Conservation (phyloP, 2,329 filamentous ascomycete species). For the Xylaria hypoxylon region DNA sequence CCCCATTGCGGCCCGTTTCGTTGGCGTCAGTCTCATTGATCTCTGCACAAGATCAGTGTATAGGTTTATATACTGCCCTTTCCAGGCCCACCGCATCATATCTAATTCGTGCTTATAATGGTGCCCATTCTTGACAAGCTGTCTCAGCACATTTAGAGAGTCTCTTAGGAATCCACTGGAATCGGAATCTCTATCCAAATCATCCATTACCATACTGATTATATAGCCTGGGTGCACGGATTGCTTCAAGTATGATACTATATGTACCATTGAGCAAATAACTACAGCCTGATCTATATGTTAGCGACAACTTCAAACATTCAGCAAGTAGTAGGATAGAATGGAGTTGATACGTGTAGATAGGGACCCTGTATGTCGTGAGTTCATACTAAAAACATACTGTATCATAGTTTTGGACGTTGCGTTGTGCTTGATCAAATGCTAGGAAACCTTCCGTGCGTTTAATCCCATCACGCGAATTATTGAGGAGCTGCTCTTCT, state of each 20-base stretch:
- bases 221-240: neutral
- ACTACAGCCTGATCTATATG: neutral
- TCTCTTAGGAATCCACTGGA: neutral
- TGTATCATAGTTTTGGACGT: neutral
- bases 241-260: neutral
- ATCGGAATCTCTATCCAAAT: neutral
- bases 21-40: too few species aligned
- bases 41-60: neutral
- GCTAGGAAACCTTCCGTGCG: neutral
- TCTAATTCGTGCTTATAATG: neutral
- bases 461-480: neutral
- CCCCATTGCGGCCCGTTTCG: too few species aligned
- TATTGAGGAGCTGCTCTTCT: neutral
- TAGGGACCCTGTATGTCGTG: too few species aligned
- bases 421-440: too few species aligned
- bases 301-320: neutral
- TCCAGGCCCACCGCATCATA: conserved; percentile 8
- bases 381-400: neutral
- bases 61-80: neutral
- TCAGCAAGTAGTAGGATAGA: too few species aligned
- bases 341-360: too few species aligned
- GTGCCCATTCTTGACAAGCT: neutral
- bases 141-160: neutral
- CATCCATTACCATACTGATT: neutral
- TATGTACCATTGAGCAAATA: neutral